A percentile compares a stretch with the other conserved stretches of the same genome.
Conservation (phyloP, 768 basidiomycete genomes). For the Tricholoma sp. region DNA sequence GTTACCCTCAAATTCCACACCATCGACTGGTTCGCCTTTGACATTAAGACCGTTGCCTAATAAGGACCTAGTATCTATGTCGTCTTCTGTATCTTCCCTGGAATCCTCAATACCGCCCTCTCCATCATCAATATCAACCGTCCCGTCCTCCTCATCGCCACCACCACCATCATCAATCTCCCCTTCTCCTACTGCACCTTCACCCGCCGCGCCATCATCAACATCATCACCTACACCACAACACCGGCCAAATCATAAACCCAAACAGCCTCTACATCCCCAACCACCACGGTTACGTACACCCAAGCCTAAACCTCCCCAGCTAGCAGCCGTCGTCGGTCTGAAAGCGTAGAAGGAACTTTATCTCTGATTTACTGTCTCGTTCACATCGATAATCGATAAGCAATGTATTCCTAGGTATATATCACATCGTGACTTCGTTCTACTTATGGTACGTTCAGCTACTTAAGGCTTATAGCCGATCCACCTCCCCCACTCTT, state of each 20-base stretch:
- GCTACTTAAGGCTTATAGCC: background rate
- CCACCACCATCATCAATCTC: background rate
- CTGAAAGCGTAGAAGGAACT: slow-evolving; percentile 21
- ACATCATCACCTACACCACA: slow-evolving; percentile 7
- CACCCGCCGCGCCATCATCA: slow-evolving; percentile 7
- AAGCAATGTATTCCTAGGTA: slow-evolving; percentile 13
- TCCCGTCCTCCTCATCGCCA: background rate
- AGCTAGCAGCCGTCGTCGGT: slow-evolving; percentile 19
- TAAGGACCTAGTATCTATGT: background rate
- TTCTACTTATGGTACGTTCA: background rate
- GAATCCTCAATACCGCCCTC: slow-evolving; percentile 1
- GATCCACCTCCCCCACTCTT: background rate
- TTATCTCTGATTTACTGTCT: background rate
- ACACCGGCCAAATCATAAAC: slow-evolving; percentile 17
- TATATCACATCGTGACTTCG: background rate
- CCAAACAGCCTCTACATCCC: slow-evolving; percentile 9
- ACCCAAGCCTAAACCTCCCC: slow-evolving; percentile 19
- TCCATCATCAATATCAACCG: slow-evolving; percentile 4
- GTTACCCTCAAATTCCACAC: slow-evolving; percentile 2
- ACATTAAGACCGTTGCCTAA: background rate
- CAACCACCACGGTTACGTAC: slow-evolving; percentile 12
- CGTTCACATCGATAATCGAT: background rate
- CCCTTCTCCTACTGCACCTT: background rate
- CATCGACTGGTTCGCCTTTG: background rate
- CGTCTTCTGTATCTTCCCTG: background rate